A percentile compares a stretch with the other conserved stretches of the same genome.
Conservation (phyloP, 306 rosid genomes). For the Carpinus fangiana region DNA sequence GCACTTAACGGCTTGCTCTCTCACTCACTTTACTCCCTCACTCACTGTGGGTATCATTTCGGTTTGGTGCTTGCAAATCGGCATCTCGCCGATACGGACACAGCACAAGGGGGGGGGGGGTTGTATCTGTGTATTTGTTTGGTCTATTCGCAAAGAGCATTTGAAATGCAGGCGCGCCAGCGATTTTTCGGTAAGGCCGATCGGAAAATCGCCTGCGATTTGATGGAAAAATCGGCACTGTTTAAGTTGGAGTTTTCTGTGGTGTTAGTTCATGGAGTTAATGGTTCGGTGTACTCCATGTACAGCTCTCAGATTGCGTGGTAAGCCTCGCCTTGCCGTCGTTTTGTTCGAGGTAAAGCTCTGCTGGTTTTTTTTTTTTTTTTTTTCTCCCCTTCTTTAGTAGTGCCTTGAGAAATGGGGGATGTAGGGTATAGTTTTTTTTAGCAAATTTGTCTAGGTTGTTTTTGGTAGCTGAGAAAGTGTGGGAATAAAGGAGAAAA, state of each 20-base stretch:
- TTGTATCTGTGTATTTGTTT: constrained; percentile 5
- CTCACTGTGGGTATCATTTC: background rate
- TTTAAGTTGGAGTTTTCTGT: constrained; percentile 28
- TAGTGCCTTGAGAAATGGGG: constrained; percentile 9
- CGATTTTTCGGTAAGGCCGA: constrained; percentile 43
- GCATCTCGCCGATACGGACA: background rate
- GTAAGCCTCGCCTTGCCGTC: constrained; percentile 46
- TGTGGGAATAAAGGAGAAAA: constrained; percentile 14
- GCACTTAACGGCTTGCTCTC: background rate
- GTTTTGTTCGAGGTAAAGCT: constrained; percentile 63
- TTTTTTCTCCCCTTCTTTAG: background rate
- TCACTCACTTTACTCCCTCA: background rate
- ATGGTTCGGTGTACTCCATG: constrained; percentile 54
- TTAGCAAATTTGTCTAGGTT: background rate
- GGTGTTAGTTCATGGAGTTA: constrained; percentile 55
- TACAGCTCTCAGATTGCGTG: constrained; percentile 44
- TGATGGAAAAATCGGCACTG: constrained; percentile 62
- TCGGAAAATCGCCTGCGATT: constrained; percentile 60
- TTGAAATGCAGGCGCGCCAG: constrained; percentile 50
- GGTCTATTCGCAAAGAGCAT: background rate
- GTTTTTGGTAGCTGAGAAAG: constrained; percentile 29
- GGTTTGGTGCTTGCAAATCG: constrained; percentile 34
- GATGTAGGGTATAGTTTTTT: constrained; percentile 35
- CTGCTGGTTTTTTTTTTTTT: constrained; percentile 9
- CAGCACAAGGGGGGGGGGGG: constrained; percentile 2